Percentiles rank a stretch among this genome's conserved stretches.
Conservation (phyloP, 2,329 filamentous ascomycete genomes). For the Botrytis paeoniae region DNA sequence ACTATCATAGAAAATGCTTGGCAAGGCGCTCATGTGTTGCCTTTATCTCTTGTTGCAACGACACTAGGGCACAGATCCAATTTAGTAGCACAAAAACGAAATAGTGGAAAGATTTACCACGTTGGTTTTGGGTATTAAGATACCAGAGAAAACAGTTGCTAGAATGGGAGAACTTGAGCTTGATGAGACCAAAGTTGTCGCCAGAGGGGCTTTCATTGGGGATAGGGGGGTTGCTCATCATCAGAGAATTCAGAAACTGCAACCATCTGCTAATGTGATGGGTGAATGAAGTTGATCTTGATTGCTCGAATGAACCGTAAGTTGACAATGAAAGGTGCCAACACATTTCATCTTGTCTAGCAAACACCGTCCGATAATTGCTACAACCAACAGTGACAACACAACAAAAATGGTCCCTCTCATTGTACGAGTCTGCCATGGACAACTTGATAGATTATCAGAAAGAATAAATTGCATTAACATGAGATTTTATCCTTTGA, state of each 20-base stretch:
- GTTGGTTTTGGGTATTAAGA: not conserved
- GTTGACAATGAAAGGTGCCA: slow-evolving; percentile 8
- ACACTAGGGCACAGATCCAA: not conserved
- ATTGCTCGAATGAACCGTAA: not conserved
- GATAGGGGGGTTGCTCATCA: not conserved
- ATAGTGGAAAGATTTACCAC: not conserved
- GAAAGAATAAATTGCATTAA: not conserved
- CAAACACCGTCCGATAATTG: not conserved
- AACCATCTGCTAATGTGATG: not conserved
- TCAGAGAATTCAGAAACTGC: not conserved
- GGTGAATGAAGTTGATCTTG: not conserved
- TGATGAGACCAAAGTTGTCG: not conserved
- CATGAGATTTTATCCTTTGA: not conserved
- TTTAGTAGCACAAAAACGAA: not conserved
- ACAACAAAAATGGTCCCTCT: not conserved
- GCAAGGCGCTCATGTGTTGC: not conserved
- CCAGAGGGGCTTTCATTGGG: not conserved
- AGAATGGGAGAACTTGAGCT: not conserved
- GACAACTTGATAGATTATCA: not conserved
- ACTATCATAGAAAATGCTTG: slow-evolving; percentile 4
- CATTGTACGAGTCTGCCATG: not conserved
- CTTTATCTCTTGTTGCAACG: not conserved
- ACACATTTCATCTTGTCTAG: not conserved
- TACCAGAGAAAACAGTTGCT: not conserved
- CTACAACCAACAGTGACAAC: not conserved